A percentile compares a stretch with the other conserved stretches of the same genome.
phyloP scores from a whole-genome alignment of 768 basidiomycete species.

The Postia placenta region DNA sequence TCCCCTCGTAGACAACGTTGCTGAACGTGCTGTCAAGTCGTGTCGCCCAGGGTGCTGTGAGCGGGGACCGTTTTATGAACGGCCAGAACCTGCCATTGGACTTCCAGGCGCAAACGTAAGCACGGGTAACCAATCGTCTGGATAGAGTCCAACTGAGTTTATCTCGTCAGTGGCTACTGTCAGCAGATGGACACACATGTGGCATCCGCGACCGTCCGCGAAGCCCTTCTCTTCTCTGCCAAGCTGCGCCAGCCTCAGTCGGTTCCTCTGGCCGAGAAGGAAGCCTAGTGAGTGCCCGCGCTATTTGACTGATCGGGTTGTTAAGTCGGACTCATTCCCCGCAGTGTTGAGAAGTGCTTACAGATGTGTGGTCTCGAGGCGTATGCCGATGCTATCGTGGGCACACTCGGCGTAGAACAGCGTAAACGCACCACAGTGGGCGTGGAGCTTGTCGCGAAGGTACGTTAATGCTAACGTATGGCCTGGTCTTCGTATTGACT shows the following conservation, averaged over 20 bases:
- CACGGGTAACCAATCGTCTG: background rate
- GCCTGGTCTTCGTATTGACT: background rate
- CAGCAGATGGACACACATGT: constrained; percentile 85
- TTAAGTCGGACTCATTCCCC: background rate
- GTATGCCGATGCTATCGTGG: constrained; percentile 63
- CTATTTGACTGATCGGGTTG: background rate
- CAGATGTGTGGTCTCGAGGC: constrained; percentile 60
- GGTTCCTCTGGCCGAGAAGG: constrained; percentile 64
- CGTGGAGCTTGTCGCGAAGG: constrained; percentile 81
- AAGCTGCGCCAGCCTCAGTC: constrained; percentile 66
- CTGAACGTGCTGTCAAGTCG: constrained; percentile 43
- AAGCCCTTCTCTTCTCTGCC: constrained; percentile 77
- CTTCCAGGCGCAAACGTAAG: constrained; percentile 48
- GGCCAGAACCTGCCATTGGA: constrained; percentile 37
- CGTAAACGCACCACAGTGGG: constrained; percentile 82
- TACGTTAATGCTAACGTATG: constrained; percentile 10
- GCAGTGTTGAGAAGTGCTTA: constrained; percentile 48
- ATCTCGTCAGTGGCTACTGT: constrained; percentile 58
- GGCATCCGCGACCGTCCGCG: constrained; percentile 68
- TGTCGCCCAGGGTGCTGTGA: constrained; percentile 30
- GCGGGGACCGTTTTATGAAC: constrained; percentile 40
- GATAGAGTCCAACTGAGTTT: background rate
- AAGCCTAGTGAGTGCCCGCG: constrained; percentile 56
- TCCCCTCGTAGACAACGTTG: constrained; percentile 37
- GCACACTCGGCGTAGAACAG: constrained; percentile 62